phyloP scores from a whole-genome alignment of 2,329 filamentous ascomycete species.

The Pseudocercospora fuligena region DNA sequence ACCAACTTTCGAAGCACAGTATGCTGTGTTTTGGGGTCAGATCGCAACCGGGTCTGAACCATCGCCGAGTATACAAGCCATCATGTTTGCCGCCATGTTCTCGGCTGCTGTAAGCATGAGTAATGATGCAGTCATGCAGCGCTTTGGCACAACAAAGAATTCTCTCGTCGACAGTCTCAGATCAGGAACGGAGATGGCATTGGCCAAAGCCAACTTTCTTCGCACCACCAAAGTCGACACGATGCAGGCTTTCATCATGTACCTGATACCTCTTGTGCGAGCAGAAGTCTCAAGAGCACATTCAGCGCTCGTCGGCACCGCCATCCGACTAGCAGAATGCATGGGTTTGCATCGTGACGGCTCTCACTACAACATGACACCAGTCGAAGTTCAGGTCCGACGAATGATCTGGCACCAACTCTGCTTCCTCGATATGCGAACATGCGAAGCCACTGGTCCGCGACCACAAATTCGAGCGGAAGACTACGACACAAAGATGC shows the following conservation, averaged over 20 bases:
- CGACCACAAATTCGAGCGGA: slow-evolving; percentile 72
- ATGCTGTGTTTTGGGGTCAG: slow-evolving; percentile 68
- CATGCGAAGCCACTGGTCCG: slow-evolving; percentile 75
- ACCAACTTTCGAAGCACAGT: slow-evolving; percentile 68
- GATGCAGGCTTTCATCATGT: slow-evolving; percentile 77
- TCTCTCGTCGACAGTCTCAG: slow-evolving; percentile 67
- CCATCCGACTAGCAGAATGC: slow-evolving; percentile 75
- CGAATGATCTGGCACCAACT: slow-evolving; percentile 78
- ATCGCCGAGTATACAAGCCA: slow-evolving; percentile 66
- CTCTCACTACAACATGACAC: slow-evolving; percentile 66
- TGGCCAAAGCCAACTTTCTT: slow-evolving; percentile 72
- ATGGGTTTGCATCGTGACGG: slow-evolving; percentile 78
- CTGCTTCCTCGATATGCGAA: slow-evolving; percentile 75
- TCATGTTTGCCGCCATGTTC: slow-evolving; percentile 72
- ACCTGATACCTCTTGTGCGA: slow-evolving; percentile 74
- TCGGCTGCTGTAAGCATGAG: slow-evolving; percentile 70
- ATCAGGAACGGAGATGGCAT: slow-evolving; percentile 68
- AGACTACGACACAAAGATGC: slow-evolving; percentile 75
- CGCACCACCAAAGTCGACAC: slow-evolving; percentile 74
- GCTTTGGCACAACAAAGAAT: slow-evolving; percentile 62
- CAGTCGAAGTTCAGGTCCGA: slow-evolving; percentile 72
- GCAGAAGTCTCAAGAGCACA: slow-evolving; percentile 74
- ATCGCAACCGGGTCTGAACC: slow-evolving; percentile 66
- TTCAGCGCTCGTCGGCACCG: slow-evolving; percentile 72
- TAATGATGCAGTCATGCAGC: slow-evolving; percentile 55